Percentiles rank a stretch among this genome's conserved stretches.
Evolutionary conservation across 345 rosid genomes (phyloP).

Genomic region (Erucastrum elatum): DNA sequence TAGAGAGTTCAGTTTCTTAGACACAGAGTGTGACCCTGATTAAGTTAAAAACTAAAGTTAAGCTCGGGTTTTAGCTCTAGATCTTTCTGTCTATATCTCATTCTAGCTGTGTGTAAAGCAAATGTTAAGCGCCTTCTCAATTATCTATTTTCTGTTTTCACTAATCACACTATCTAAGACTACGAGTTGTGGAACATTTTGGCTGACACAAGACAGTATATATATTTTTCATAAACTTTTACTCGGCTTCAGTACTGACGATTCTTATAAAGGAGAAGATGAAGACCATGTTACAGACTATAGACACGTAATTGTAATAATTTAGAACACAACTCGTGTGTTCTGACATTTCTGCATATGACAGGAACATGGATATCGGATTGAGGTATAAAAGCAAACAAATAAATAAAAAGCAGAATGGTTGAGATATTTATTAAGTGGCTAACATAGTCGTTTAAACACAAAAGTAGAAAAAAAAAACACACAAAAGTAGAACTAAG

Average conservation of each 20-base stretch:
- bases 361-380: not conserved
- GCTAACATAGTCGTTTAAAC: not conserved
- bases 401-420: not conserved
- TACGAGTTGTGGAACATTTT: conserved; percentile 15
- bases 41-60: conserved; percentile 21
- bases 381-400: not conserved
- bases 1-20: conserved; percentile 71
- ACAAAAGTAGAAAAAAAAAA: not conserved
- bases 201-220: conserved; percentile 1
- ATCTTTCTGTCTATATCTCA: conserved; percentile 22
- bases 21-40: conserved; percentile 59
- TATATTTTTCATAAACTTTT: not conserved
- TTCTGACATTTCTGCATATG: not conserved
- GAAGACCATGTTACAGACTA: no score
- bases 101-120: conserved; percentile 3
- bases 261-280: not conserved
- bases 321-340: not conserved
- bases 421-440: conserved; percentile 6
- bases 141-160: not conserved
- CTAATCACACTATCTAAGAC: not conserved
- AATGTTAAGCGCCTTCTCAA: not conserved
- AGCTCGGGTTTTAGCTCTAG: conserved; percentile 24
- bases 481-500: conserved; percentile 2
- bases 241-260: not conserved
- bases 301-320: not conserved